Conservation (phyloP, 140 eudicot species). For the Flaveria floridana region DNA sequence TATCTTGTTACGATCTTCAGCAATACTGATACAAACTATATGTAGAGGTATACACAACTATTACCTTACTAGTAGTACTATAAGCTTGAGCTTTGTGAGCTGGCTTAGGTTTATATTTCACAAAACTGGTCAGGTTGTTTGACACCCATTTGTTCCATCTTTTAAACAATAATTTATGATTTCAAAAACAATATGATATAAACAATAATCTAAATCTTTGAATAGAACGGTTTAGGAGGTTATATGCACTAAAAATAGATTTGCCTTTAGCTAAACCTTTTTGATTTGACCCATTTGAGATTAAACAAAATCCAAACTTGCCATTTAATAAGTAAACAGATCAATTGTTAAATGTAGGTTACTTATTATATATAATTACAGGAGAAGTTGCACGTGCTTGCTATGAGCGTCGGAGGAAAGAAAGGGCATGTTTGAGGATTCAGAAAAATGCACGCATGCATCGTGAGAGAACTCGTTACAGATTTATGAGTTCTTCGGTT, state of each 20-base stretch:
- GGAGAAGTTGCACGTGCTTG: constrained; percentile 56
- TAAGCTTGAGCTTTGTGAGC: constrained; percentile 8
- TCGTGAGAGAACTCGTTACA: constrained; percentile 50
- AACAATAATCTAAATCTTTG: not conserved
- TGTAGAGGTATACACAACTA: constrained; percentile 58
- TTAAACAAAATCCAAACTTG: not conserved
- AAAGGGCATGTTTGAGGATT: constrained; percentile 59
- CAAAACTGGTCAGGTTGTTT: not conserved
- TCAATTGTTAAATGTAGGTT: not conserved
- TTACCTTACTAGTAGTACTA: not conserved
- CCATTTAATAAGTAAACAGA: not conserved
- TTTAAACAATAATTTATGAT: not conserved
- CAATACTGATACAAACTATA: constrained; percentile 53
- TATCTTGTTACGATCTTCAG: constrained; percentile 40
- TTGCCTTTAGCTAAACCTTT: not conserved
- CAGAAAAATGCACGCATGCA: constrained; percentile 59
- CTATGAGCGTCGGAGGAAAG: constrained; percentile 48
- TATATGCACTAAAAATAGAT: not conserved
- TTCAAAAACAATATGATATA: not conserved
- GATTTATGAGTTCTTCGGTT: constrained; percentile 40
- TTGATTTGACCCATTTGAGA: not conserved
- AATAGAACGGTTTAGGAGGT: not conserved
- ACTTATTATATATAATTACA: constrained; percentile 24
- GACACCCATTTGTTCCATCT: not conserved
- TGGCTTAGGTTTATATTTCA: not conserved